phyloP scores from a whole-genome alignment of 352 stramenopile genomes.

The Phytophthora sansomeana region DNA sequence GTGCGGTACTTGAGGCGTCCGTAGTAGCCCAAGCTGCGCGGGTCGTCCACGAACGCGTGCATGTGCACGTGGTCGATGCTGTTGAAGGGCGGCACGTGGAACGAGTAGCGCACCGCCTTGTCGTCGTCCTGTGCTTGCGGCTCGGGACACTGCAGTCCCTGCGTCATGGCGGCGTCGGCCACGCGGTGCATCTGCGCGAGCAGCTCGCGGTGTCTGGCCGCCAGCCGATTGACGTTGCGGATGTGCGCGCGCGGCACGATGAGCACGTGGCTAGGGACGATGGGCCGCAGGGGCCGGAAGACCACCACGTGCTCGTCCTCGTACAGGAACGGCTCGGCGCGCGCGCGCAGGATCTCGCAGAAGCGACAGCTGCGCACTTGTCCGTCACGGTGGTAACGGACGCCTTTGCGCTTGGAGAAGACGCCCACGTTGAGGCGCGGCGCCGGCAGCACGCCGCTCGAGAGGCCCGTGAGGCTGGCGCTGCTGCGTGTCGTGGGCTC shows the following conservation, averaged over 20 bases:
- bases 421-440: constrained; percentile 49
- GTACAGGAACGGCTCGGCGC: constrained; percentile 75
- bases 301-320: constrained; percentile 82
- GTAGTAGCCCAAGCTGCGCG: constrained; percentile 52
- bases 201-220: constrained; percentile 52
- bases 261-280: constrained; percentile 77
- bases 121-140: constrained; percentile 4
- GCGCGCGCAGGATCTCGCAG: constrained; percentile 75
- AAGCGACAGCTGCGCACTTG: constrained; percentile 76
- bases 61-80: constrained; percentile 92
- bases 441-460: constrained; percentile 24
- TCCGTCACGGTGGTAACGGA: constrained; percentile 70
- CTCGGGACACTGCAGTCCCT: constrained; percentile 6
- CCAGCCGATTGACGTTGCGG: constrained; percentile 80
- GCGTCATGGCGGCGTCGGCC: constrained; percentile 54
- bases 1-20: constrained; percentile 84
- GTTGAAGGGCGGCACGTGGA: constrained; percentile 81
- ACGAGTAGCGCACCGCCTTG: constrained; percentile 60
- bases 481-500: constrained; percentile 17
- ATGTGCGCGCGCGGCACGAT: constrained; percentile 84
- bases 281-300: constrained; percentile 77
- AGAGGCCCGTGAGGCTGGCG: constrained; percentile 25
- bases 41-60: constrained; percentile 74
- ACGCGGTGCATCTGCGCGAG: constrained; percentile 72
- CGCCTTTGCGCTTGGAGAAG: constrained; percentile 75